These are phyloP conservation scores for Pichia ethanolica DNA, from an alignment of 805 yeast genomes.

Conservation along the genomic window DNA sequence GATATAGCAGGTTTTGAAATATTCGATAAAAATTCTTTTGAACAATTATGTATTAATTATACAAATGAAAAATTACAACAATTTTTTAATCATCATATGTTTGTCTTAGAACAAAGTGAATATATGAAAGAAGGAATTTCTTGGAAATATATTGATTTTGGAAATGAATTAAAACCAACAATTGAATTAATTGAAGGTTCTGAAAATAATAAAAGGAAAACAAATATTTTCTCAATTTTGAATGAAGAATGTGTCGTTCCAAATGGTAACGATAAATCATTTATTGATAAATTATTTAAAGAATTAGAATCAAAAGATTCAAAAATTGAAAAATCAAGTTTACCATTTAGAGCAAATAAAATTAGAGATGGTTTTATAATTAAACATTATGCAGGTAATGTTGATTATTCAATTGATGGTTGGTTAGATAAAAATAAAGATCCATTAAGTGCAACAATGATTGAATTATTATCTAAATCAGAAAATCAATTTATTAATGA, in stretches of 20 bases:
- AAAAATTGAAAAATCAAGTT: slow-evolving; percentile 16
- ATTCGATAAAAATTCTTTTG: slow-evolving; percentile 49
- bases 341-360: slow-evolving; percentile 64
- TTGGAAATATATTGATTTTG: slow-evolving; percentile 83
- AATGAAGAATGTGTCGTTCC: slow-evolving; percentile 97
- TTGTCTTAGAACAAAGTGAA: slow-evolving; percentile 54
- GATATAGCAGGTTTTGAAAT: slow-evolving; percentile 61
- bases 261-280: slow-evolving; percentile 74
- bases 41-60: slow-evolving; percentile 53
- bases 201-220: slow-evolving; percentile 35
- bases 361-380: slow-evolving; percentile 71
- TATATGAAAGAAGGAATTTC: slow-evolving; percentile 51
- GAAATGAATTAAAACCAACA: slow-evolving; percentile 89
- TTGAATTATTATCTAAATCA: slow-evolving; percentile 54
- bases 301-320: slow-evolving; percentile 46
- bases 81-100: slow-evolving; percentile 55
- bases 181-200: slow-evolving; percentile 80
- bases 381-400: slow-evolving; percentile 93
- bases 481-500: slow-evolving; percentile 45
- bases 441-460: slow-evolving; percentile 74
- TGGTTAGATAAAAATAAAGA: slow-evolving; percentile 95
- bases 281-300: slow-evolving; percentile 67
- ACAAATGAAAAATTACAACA: slow-evolving; percentile 57
- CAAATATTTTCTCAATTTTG: slow-evolving; percentile 78
- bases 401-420: slow-evolving; percentile 85